Base-by-base conservation (phyloP, 2,329 filamentous ascomycete genomes). In the Microascus cirrosus region DNA sequence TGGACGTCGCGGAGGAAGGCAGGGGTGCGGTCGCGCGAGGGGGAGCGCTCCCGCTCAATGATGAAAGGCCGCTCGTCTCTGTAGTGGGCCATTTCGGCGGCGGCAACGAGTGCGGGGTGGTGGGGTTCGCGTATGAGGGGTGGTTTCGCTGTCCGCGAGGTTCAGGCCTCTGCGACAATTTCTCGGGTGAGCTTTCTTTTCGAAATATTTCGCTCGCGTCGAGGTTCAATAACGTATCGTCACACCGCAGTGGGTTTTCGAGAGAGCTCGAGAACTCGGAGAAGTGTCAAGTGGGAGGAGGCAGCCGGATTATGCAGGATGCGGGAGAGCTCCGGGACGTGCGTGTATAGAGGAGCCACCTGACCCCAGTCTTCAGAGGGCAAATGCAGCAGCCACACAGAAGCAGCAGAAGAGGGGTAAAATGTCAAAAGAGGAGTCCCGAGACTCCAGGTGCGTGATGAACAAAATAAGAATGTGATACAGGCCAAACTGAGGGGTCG, bases 1-100 rank as follows among this genome's bases (percentile, higher is more conserved):
- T 77, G 73, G 32, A 62, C 67, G 45, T 50, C 20, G 55, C 78
- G 75, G 59, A 83, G 67, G 63, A 82, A 82, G 56, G 74, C 70
- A 2, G 77, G 78, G 36, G 55, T 57, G 32, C 55, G 55, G 35
- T 57, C 45, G 42, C 35, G 42, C 20, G 55, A 57, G n/a, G 42
- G 55, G 28, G 50, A 50, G 48, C 55, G 55, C 10, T 48, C 50
- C n/a, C 48, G 55, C 32, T 53, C 55, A 32, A 39, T 25, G 25
- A 56, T 42, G 13, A 36, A 53, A 20, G 50, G 24, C 34, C 48
- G 13, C 50, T 53, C 55, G 10, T 57, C 55, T 5, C 55, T 28
- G 25, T 53, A 57, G 48, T 52, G 39, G 45, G 55, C 45, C 45
- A 50, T 50, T 22, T 50, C 22, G 45, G 45, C 11, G 45, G 45